Percentiles rank a stretch among this genome's conserved stretches.
These are phyloP conservation scores for Aureobasidium sp. DNA, from an alignment of 2,329 filamentous ascomycete genomes.

Conservation along the genomic window DNA sequence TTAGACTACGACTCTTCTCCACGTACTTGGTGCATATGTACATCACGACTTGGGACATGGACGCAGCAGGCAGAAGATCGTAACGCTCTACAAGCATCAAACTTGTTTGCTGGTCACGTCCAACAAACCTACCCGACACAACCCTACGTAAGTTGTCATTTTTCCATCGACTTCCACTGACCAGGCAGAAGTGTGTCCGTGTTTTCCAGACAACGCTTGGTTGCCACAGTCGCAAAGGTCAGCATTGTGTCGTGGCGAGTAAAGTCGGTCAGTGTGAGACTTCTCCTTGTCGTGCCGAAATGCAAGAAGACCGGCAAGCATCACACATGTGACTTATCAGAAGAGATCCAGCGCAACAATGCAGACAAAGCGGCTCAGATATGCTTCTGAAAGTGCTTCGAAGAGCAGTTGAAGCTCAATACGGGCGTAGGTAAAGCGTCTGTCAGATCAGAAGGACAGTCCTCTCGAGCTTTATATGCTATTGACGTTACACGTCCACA, in stretches of 20 bases:
- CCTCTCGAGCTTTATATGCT: slow-evolving; percentile 1
- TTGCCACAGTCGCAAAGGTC: not conserved
- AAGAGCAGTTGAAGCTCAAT: not conserved
- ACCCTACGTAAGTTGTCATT: not conserved
- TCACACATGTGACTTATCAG: not conserved
- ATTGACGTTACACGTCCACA: slow-evolving; percentile 4
- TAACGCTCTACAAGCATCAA: not conserved
- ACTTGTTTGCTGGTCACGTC: not conserved
- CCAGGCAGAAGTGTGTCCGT: not conserved
- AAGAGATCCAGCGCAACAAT: not conserved
- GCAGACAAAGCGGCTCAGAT: not conserved
- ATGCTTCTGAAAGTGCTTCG: not conserved
- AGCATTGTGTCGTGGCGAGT: not conserved
- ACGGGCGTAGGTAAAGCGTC: slow-evolving; percentile 11
- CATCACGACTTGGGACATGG: not conserved
- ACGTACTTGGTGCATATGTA: not conserved
- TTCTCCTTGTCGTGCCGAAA: not conserved
- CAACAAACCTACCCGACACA: not conserved
- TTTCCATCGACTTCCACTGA: not conserved
- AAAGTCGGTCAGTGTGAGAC: slow-evolving; percentile 2
- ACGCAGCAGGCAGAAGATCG: not conserved
- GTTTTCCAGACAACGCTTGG: not conserved
- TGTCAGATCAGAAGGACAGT: not conserved
- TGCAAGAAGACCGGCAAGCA: not conserved
- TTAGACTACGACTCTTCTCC: not conserved